These are phyloP conservation scores for Curvularia eragrostidis DNA, from an alignment of 2,329 filamentous ascomycete species.

Conservation along the genomic window DNA sequence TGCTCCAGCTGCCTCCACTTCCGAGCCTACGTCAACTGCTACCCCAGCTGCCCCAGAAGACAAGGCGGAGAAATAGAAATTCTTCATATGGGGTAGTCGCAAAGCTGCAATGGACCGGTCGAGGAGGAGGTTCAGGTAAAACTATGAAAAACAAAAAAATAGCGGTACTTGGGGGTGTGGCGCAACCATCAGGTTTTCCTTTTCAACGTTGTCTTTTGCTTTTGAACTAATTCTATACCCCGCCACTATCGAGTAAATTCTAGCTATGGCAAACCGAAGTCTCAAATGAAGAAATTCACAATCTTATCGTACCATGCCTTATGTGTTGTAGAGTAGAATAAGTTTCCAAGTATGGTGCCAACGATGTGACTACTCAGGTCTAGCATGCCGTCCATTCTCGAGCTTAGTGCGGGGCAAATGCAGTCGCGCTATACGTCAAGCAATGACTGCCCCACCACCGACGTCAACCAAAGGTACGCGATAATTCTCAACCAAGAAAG, in stretches of 20 bases:
- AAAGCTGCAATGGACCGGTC: neutral
- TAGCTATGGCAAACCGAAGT: constrained; percentile 8
- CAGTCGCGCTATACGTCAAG: constrained; percentile 17
- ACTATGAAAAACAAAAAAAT: neutral
- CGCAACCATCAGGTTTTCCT: neutral
- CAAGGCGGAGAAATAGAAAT: constrained; percentile 11
- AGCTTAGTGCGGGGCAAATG: constrained; percentile 29
- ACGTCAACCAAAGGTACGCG: constrained; percentile 15
- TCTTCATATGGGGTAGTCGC: neutral
- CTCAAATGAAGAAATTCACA: constrained; percentile 4
- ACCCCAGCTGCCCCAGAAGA: constrained; percentile 7
- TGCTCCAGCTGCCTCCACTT: neutral
- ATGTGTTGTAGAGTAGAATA: too few relatives aligned
- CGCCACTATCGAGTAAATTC: constrained; percentile 30
- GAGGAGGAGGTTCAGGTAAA: neutral
- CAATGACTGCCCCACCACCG: constrained; percentile 24
- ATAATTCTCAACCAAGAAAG: constrained; percentile 3
- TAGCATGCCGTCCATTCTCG: neutral
- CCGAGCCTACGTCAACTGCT: neutral
- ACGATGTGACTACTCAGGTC: neutral
- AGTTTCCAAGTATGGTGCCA: neutral
- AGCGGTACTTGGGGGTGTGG: neutral
- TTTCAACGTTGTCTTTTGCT: constrained; percentile 23
- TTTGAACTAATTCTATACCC: constrained; percentile 45
- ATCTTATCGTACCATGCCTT: neutral